A percentile compares a stretch with the other conserved stretches of the same genome.
These are phyloP conservation scores for Microbotryum lychnidis-dioicae DNA, from an alignment of 1,284 basidiomycete genomes.

Conservation along the genomic window DNA sequence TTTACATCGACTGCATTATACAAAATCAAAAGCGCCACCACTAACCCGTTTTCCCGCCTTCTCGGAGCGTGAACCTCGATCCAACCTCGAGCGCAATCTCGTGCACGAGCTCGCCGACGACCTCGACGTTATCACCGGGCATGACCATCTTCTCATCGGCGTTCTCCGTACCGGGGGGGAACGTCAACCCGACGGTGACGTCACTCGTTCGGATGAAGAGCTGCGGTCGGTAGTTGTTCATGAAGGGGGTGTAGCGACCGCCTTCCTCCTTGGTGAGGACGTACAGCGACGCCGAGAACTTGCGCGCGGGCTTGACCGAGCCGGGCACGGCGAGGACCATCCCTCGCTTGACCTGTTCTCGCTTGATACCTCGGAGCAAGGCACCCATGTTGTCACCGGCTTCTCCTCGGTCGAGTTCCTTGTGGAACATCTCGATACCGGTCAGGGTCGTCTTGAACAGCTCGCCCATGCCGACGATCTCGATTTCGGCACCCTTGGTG, in stretches of 20 bases:
- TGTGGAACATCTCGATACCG: slow-evolving; percentile 93
- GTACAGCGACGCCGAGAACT: slow-evolving; percentile 89
- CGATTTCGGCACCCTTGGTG: slow-evolving; percentile 87
- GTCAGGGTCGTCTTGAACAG: slow-evolving; percentile 88
- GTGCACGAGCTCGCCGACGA: slow-evolving; percentile 74
- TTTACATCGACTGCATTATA: background rate
- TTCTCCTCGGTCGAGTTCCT: slow-evolving; percentile 95
- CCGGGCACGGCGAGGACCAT: slow-evolving; percentile 85
- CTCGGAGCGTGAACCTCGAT: slow-evolving; percentile 92
- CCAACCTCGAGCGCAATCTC: slow-evolving; percentile 89
- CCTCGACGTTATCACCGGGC: slow-evolving; percentile 97
- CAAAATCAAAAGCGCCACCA: background rate
- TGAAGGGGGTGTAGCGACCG: slow-evolving; percentile 96
- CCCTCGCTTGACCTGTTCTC: slow-evolving; percentile 90
- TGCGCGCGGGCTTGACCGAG: slow-evolving; percentile 88
- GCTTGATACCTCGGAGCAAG: slow-evolving; percentile 91
- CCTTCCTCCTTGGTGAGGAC: slow-evolving; percentile 95
- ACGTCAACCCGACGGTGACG: slow-evolving; percentile 75
- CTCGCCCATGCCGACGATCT: slow-evolving; percentile 81
- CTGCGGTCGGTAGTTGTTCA: slow-evolving; percentile 92
- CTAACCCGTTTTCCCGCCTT: slow-evolving; percentile 59
- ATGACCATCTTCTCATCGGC: slow-evolving; percentile 69
- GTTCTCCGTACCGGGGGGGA: slow-evolving; percentile 67
- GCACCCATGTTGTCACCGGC: slow-evolving; percentile 99
- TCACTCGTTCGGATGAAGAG: slow-evolving; percentile 95